Conservation (phyloP, 108 stramenopile genomes). For the Skeletonema potamos region DNA sequence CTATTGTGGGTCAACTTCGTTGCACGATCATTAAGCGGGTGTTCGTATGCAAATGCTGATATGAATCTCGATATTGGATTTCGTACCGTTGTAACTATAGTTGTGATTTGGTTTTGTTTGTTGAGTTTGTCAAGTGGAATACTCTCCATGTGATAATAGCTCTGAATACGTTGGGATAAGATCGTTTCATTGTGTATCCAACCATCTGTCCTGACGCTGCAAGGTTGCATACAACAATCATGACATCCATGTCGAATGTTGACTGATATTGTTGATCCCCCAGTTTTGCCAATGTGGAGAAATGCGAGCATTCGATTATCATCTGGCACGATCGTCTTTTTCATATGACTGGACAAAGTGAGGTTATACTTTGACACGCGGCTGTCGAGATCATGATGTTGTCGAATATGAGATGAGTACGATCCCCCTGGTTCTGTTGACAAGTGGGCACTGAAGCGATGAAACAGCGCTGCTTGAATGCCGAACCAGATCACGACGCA, state of each 20-base stretch:
- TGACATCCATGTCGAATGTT: slow-evolving; percentile 57
- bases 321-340: slow-evolving; percentile 1
- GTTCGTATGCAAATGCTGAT: slow-evolving; percentile 17
- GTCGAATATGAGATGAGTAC: too few relatives aligned
- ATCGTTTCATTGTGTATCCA: slow-evolving; percentile 8
- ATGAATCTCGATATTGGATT: slow-evolving; percentile 11
- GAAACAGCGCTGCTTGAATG: background rate
- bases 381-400: background rate
- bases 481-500: background rate
- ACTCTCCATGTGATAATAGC: slow-evolving; percentile 14
- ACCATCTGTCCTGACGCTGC: background rate
- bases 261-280: slow-evolving; percentile 58
- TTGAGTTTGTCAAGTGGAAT: slow-evolving; percentile 7
- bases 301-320: slow-evolving; percentile 8
- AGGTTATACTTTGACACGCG: slow-evolving; percentile 18
- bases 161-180: slow-evolving; percentile 1
- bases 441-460: background rate
- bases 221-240: background rate
- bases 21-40: background rate
- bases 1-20: background rate
- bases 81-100: slow-evolving; percentile 7
- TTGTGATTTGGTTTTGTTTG: background rate
- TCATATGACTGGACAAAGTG: background rate
- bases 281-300: slow-evolving; percentile 72
- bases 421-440: background rate